phyloP scores from a whole-genome alignment of 1,139 yeast genomes.

The Yamadazyma membranifaciens region DNA sequence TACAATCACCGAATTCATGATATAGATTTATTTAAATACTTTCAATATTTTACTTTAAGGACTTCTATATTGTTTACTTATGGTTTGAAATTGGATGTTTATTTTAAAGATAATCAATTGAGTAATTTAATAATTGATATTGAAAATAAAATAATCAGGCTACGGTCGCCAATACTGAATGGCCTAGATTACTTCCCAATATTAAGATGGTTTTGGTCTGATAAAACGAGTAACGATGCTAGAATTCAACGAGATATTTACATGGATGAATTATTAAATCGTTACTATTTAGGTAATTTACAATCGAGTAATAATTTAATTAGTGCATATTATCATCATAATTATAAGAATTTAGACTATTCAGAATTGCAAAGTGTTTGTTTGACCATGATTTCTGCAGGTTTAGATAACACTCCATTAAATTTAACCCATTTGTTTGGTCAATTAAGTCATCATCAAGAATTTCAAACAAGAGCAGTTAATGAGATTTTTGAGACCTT shows the following conservation, averaged over 20 bases:
- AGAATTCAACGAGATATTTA: slow-evolving; percentile 54
- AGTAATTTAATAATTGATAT: slow-evolving; percentile 56
- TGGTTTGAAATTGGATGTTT: slow-evolving; percentile 54
- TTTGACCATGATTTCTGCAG: slow-evolving; percentile 77
- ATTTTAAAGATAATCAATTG: slow-evolving; percentile 34
- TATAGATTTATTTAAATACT: slow-evolving; percentile 38
- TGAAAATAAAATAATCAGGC: slow-evolving; percentile 62
- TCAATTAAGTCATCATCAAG: slow-evolving; percentile 45
- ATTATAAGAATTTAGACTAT: slow-evolving; percentile 8
- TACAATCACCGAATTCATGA: slow-evolving; percentile 19
- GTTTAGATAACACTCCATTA: slow-evolving; percentile 70
- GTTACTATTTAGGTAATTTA: not conserved
- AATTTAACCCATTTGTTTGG: slow-evolving; percentile 62
- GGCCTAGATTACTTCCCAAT: slow-evolving; percentile 61
- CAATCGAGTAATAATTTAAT: slow-evolving; percentile 2
- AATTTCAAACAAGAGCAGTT: slow-evolving; percentile 43
- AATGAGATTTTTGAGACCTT: slow-evolving; percentile 30
- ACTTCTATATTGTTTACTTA: slow-evolving; percentile 59
- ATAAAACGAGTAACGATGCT: slow-evolving; percentile 25
- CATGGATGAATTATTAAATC: slow-evolving; percentile 37
- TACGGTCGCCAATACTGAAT: slow-evolving; percentile 64
- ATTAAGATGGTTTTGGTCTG: slow-evolving; percentile 31
- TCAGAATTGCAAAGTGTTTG: slow-evolving; percentile 62
- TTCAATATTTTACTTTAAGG: slow-evolving; percentile 56
- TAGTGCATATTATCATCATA: slow-evolving; percentile 3